Evolutionary conservation across 2,329 filamentous ascomycete species (phyloP).

Genomic region (Gliomastix tumulicola): DNA sequence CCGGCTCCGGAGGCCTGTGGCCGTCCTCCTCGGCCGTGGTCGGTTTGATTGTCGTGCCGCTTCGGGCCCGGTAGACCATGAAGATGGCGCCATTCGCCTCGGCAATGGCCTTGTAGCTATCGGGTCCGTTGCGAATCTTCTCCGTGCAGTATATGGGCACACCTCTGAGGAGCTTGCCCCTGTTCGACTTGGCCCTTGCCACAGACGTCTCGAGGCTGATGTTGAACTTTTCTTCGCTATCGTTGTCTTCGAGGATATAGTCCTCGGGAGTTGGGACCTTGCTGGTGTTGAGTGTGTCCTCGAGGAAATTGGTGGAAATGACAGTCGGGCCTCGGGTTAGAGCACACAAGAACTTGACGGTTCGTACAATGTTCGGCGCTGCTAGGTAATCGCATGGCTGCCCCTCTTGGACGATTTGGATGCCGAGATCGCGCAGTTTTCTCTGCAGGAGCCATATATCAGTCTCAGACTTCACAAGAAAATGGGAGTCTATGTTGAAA

Average conservation of each 20-base stretch:
- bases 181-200: conserved; percentile 66
- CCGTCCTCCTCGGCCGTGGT: conserved; percentile 59
- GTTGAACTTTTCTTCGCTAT: conserved; percentile 64
- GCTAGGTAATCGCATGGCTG: conserved; percentile 77
- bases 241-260: conserved; percentile 63
- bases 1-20: conserved; percentile 56
- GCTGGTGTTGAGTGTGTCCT: conserved; percentile 64
- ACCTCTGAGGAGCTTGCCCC: conserved; percentile 66
- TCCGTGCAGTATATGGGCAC: conserved; percentile 81
- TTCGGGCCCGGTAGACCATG: conserved; percentile 66
- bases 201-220: conserved; percentile 65
- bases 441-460: conserved; percentile 42
- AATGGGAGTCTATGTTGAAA: too few relatives aligned
- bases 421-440: conserved; percentile 76
- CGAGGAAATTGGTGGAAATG: conserved; percentile 72
- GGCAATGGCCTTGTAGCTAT: conserved; percentile 80
- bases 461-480: not conserved
- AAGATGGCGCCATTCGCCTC: conserved; percentile 84
- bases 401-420: conserved; percentile 71
- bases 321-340: conserved; percentile 75
- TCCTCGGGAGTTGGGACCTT: conserved; percentile 55
- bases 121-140: conserved; percentile 70
- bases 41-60: conserved; percentile 60
- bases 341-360: conserved; percentile 87
- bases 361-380: conserved; percentile 80